A percentile compares a stretch with the other conserved stretches of the same genome.
Conservation (phyloP, 768 basidiomycete species). For the Tricholomella constricta region DNA sequence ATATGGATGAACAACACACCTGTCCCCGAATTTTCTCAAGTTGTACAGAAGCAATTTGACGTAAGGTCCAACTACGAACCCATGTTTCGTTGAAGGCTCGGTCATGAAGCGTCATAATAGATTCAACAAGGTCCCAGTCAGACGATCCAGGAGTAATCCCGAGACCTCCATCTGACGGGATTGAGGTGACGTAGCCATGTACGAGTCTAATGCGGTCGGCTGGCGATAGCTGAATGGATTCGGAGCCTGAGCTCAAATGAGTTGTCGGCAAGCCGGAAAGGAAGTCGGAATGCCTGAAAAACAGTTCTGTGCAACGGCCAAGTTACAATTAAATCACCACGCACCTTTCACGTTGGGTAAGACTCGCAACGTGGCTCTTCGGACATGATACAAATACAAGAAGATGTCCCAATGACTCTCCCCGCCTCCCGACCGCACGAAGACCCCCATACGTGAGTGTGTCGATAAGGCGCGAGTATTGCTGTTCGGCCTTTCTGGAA, state of each 20-base stretch:
- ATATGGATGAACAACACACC: constrained; percentile 31
- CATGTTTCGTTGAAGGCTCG: constrained; percentile 76
- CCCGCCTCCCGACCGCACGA: constrained; percentile 71
- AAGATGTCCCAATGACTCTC: constrained; percentile 75
- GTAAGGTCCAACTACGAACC: constrained; percentile 74
- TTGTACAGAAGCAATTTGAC: constrained; percentile 61
- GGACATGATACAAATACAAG: constrained; percentile 78
- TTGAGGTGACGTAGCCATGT: constrained; percentile 69
- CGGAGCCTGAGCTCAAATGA: constrained; percentile 45
- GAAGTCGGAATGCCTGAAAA: constrained; percentile 69
- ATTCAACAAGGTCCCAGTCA: constrained; percentile 81
- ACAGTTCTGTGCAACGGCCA: neutral
- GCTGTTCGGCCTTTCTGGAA: constrained; percentile 62
- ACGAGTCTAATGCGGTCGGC: constrained; percentile 84
- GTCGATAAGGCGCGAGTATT: constrained; percentile 66
- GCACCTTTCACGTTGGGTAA: constrained; percentile 77
- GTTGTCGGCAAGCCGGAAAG: constrained; percentile 70
- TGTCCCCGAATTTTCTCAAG: constrained; percentile 75
- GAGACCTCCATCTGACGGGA: constrained; percentile 76
- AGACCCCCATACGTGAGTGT: constrained; percentile 65
- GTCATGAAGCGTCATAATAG: constrained; percentile 85
- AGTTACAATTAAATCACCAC: constrained; percentile 22
- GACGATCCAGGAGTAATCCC: constrained; percentile 73
- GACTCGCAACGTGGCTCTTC: constrained; percentile 54
- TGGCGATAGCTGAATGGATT: constrained; percentile 53